These are phyloP conservation scores for Nakaseomyces kungkrabaensis DNA, from an alignment of 1,139 yeast species.

Conservation along the genomic window DNA sequence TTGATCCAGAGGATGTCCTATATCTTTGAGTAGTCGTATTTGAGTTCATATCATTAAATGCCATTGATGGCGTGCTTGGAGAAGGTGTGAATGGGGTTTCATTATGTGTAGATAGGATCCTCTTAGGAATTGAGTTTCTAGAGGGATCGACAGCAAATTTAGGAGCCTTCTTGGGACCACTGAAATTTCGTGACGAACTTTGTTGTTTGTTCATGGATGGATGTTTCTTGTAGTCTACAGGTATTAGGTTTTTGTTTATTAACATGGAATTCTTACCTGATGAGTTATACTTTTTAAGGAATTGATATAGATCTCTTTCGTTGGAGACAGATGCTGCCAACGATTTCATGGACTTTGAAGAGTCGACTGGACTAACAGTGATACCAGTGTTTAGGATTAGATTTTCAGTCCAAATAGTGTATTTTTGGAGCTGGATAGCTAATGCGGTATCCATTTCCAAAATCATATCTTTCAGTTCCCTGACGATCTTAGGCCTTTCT, in stretches of 20 bases:
- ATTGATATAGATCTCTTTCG: slow-evolving; percentile 71
- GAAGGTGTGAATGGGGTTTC: slow-evolving; percentile 24
- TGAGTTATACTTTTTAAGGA: slow-evolving; percentile 43
- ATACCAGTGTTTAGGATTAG: slow-evolving; percentile 78
- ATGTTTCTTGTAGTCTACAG: slow-evolving; percentile 72
- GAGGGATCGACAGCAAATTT: slow-evolving; percentile 25
- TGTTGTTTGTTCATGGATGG: slow-evolving; percentile 43
- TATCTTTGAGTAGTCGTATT: background rate
- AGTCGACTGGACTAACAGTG: slow-evolving; percentile 59
- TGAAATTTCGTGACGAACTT: slow-evolving; percentile 4
- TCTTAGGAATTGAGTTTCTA: slow-evolving; percentile 26
- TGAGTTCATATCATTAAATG: background rate
- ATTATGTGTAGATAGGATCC: slow-evolving; percentile 26
- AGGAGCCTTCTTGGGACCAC: slow-evolving; percentile 11
- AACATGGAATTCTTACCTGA: slow-evolving; percentile 30
- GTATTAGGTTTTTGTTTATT: slow-evolving; percentile 36
- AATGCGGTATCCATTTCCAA: slow-evolving; percentile 83
- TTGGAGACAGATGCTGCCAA: slow-evolving; percentile 71
- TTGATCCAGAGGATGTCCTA: background rate
- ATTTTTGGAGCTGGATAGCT: slow-evolving; percentile 79
- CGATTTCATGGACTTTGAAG: slow-evolving; percentile 55
- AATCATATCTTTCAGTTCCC: slow-evolving; percentile 64
- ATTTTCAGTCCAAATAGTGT: slow-evolving; percentile 79
- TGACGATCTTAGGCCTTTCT: slow-evolving; percentile 70
- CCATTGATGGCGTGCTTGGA: slow-evolving; percentile 5